A percentile compares a stretch with the other conserved stretches of the same genome.
These are phyloP conservation scores for Lactarius tabidus DNA, from an alignment of 768 basidiomycete genomes.

Conservation along the genomic window DNA sequence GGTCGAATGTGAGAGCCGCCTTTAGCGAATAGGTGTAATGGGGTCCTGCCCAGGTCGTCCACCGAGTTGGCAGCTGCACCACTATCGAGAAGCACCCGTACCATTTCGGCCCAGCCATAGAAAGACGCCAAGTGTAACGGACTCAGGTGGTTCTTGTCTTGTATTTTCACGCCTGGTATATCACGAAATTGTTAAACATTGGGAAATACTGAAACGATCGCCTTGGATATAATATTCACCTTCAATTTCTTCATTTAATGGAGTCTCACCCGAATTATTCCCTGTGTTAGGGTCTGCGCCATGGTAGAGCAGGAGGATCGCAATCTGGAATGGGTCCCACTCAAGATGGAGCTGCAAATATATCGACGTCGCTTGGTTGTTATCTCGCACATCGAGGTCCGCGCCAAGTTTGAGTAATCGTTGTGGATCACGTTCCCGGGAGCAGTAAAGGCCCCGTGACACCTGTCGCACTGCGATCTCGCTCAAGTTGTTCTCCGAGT, in stretches of 20 bases:
- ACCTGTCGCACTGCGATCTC: not conserved
- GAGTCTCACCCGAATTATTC: not conserved
- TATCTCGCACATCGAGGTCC: not conserved
- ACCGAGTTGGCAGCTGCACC: too few relatives aligned
- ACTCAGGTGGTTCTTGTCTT: too few relatives aligned
- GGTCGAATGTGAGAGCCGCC: too few relatives aligned
- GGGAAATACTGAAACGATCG: not conserved
- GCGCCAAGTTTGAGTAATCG: too few relatives aligned
- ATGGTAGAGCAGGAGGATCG: not conserved
- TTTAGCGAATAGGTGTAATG: too few relatives aligned
- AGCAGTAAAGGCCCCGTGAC: not conserved
- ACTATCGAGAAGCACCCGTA: too few relatives aligned
- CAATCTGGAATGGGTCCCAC: not conserved
- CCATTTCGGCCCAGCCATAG: too few relatives aligned
- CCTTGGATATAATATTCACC: not conserved
- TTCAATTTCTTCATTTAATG: not conserved
- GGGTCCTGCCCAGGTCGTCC: too few relatives aligned
- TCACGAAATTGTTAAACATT: not conserved
- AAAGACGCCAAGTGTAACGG: too few relatives aligned
- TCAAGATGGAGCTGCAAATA: not conserved
- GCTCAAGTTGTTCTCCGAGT: not conserved
- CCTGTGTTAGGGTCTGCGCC: not conserved
- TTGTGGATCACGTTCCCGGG: too few relatives aligned
- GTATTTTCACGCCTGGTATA: too few relatives aligned
- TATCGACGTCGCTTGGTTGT: not conserved